Evolutionary conservation across 1,284 basidiomycete genomes (phyloP), one percentile per base, ranked within the genome.

Genomic region (Malassezia vespertilionis): DNA sequence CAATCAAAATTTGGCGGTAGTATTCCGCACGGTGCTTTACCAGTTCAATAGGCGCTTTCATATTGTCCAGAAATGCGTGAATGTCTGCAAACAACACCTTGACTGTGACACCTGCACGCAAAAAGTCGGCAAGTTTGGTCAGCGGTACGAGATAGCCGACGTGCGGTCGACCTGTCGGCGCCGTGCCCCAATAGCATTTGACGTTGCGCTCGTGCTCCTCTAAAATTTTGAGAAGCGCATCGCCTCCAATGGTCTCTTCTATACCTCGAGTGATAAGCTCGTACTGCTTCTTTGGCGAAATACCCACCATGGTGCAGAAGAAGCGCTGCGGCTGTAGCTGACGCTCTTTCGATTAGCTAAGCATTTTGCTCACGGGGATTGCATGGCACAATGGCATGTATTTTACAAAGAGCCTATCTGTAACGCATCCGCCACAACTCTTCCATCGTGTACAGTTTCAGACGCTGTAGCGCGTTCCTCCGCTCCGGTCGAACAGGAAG

Each of bases 101-200:
- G 61, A 96, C 85, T 77, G 84, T 60, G 82, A 91, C 88, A 23
- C 82, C 91, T 1, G 90, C 91, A 33, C 81, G 79, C 43, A 97
- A 74, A 72, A 97, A 97, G 75, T 97, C 93, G 28, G 90, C 89
- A 30, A 96, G 88, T 76, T 99, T 99, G 39, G 82, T 83, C 49
- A 97, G 75, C 3, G 93, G 82, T 0, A 93, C 91, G 70, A 95
- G 89, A 77, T 99, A 99, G 10, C 87, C 93, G 53, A 97, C 83
- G 66, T 97, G 91, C 7, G 67, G 91, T 74, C 88, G 75, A 57
- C 91, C 91, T 3, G 91, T 97, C 1, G 89, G 81, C 12, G 91
- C 89, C 20, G 86, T 84, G 39, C 90, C 90, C 91, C 65, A 62
- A 57, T 60, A 61, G 41, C 38, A 46, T 12, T 42, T 49, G 51